Conservation (phyloP, 2,329 filamentous ascomycete genomes). For the Aspergillus fijiensis region DNA sequence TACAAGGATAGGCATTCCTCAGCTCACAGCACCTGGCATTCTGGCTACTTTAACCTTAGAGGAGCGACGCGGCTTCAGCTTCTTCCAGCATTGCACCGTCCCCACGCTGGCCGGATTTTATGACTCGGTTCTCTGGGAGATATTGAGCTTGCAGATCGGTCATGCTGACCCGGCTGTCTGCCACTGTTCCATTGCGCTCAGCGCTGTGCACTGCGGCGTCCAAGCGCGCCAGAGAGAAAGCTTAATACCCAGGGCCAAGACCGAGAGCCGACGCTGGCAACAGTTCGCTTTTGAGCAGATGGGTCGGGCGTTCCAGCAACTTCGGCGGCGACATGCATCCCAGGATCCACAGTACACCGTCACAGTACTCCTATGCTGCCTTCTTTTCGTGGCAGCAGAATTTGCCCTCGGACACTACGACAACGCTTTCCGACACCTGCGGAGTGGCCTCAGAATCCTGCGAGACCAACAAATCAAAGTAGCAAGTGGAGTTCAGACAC, state of each 20-base stretch:
- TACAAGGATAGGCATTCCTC: neutral
- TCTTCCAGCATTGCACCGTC: constrained; percentile 7
- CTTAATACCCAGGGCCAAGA: neutral
- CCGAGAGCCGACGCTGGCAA: constrained; percentile 1
- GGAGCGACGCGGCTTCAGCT: constrained; percentile 8
- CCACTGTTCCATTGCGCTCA: constrained; percentile 6
- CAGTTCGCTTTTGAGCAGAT: constrained; percentile 7
- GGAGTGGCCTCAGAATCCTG: constrained; percentile 1
- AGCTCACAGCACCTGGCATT: neutral
- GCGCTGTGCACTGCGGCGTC: constrained; percentile 4
- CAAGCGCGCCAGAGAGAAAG: neutral
- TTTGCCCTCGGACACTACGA: constrained; percentile 1
- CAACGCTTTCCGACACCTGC: constrained; percentile 6
- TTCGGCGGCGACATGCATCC: neutral
- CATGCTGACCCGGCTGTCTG: constrained; percentile 7
- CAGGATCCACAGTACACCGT: neutral
- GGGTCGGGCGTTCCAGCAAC: neutral
- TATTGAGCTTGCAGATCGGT: constrained; percentile 1
- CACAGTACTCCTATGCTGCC: constrained; percentile 7
- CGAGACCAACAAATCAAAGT: neutral
- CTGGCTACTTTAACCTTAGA: constrained; percentile 2
- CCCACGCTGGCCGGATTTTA: neutral
- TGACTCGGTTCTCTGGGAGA: neutral
- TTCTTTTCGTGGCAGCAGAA: constrained; percentile 4
- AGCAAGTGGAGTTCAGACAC: neutral